Conservation (phyloP, 768 basidiomycete genomes). For the Arthromyces matolae region DNA sequence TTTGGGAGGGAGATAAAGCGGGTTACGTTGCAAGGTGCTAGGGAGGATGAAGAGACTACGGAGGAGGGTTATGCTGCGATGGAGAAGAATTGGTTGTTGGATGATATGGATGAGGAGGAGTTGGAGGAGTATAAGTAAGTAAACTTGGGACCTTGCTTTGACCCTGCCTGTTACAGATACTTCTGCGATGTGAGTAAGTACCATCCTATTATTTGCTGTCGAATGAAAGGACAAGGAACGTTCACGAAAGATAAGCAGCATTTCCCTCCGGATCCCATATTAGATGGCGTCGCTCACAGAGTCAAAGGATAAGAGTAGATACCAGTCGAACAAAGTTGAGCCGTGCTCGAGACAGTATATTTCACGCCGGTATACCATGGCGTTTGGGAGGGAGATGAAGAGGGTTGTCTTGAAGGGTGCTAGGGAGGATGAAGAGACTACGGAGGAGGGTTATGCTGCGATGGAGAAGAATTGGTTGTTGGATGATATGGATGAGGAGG, state of each 20-base stretch:
- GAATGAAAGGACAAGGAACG: too few species aligned
- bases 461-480: conserved; percentile 40
- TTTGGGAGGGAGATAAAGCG: conserved; percentile 19
- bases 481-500: conserved; percentile 47
- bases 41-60: conserved; percentile 9
- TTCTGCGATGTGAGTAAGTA: not conserved
- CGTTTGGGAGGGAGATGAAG: conserved; percentile 31
- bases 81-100: conserved; percentile 32
- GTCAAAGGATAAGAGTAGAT: too few species aligned
- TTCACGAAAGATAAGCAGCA: too few species aligned
- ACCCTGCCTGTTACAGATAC: too few species aligned
- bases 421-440: conserved; percentile 8
- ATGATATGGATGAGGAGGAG: conserved; percentile 37
- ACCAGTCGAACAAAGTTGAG: too few species aligned
- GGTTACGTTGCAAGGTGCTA: conserved; percentile 16
- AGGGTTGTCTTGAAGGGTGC: conserved; percentile 26
- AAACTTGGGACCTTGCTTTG: not conserved
- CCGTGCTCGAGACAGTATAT: too few species aligned
- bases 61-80: conserved; percentile 28
- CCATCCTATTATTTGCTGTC: too few species aligned
- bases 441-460: conserved; percentile 36
- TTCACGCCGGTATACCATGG: too few species aligned
- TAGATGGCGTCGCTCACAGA: too few species aligned
- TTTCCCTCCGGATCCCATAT: too few species aligned
- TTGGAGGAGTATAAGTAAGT: conserved; percentile 11